phyloP scores from a whole-genome alignment of 2,329 filamentous ascomycete species.

The Monosporascus sp. region DNA sequence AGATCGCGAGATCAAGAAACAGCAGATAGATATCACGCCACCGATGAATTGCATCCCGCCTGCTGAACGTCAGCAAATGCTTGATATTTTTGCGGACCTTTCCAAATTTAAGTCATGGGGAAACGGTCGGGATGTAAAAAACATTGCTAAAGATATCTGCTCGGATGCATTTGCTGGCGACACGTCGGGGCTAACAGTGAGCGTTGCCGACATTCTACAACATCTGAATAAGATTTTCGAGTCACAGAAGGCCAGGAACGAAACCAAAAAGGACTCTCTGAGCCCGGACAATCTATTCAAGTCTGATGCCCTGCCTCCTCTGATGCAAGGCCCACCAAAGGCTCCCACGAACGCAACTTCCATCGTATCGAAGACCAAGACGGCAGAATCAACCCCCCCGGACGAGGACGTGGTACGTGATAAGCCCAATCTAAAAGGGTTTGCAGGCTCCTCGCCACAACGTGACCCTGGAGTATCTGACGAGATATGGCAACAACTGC shows the following conservation, averaged over 20 bases:
- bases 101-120: too few relatives aligned
- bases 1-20: slow-evolving; percentile 11
- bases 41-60: background rate
- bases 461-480: background rate
- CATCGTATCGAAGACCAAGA: background rate
- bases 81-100: background rate
- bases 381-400: background rate
- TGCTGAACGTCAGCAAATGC: slow-evolving; percentile 11
- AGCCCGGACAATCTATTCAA: too few relatives aligned
- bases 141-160: too few relatives aligned
- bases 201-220: too few relatives aligned
- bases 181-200: too few relatives aligned
- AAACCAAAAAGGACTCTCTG: too few relatives aligned
- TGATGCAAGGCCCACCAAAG: background rate
- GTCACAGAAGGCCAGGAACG: too few relatives aligned
- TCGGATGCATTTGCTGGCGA: too few relatives aligned
- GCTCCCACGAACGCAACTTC: background rate
- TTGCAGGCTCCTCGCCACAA: slow-evolving; percentile 3
- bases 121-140: too few relatives aligned
- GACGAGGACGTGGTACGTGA: background rate
- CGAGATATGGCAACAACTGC: too few relatives aligned
- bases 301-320: too few relatives aligned
- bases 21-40: slow-evolving; percentile 21
- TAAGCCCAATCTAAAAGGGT: background rate
- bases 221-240: too few relatives aligned